phyloP scores from a whole-genome alignment of 2,329 filamentous ascomycete species.

The Biscogniauxia sp. region DNA sequence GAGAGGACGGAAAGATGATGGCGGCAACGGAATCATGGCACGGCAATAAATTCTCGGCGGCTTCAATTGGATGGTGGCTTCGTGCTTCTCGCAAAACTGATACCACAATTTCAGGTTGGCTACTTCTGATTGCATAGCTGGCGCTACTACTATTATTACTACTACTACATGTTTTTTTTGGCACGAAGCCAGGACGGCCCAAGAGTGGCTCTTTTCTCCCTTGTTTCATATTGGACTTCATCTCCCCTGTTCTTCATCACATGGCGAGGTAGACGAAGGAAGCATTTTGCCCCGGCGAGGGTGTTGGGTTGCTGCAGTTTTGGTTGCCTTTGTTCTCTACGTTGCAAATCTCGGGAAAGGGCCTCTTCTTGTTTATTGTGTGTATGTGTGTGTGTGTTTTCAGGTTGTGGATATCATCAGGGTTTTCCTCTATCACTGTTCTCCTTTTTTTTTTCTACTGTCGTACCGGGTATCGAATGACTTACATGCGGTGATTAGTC shows the following conservation, averaged over 20 bases:
- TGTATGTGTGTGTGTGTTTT: neutral
- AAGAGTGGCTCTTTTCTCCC: neutral
- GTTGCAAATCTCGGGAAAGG: neutral
- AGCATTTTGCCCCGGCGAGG: neutral
- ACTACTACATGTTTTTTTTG: neutral
- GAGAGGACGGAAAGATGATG: neutral
- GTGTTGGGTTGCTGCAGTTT: neutral
- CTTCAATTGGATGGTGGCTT: constrained; percentile 4
- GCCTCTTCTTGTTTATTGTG: neutral
- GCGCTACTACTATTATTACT: neutral
- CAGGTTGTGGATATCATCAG: neutral
- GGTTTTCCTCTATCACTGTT: neutral
- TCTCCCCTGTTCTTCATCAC: neutral
- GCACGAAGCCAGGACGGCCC: neutral
- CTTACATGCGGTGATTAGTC: neutral
- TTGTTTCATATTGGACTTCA: neutral
- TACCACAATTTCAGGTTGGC: constrained; percentile 2
- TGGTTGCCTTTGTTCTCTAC: neutral
- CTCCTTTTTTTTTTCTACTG: neutral
- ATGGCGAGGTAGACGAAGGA: neutral
- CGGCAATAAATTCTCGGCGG: neutral
- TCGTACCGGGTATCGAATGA: neutral
- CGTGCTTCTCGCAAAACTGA: constrained; percentile 6
- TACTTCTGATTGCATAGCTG: constrained; percentile 3
- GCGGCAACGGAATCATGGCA: neutral